Base-by-base conservation (phyloP, 345 rosid genomes). In the Isatis tinctoria region DNA sequence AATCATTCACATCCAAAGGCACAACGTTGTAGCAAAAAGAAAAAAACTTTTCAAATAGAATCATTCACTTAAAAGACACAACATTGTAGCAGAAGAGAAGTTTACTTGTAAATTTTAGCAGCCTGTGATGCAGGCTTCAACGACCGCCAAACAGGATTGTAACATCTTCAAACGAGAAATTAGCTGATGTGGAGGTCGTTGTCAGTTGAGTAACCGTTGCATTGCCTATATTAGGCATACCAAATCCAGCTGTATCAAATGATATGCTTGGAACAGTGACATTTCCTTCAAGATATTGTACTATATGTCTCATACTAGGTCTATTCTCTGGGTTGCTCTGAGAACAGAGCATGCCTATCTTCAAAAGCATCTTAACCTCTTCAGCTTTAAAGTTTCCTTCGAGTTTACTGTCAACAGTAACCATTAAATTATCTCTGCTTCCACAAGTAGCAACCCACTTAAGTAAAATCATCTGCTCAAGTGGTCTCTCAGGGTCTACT, bases 281-380 rank as follows among this genome's bases (percentile, higher is more conserved):
- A 40, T 51, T 72, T 4, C 70, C 75, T 54, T 80, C 83, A 3
- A 83, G 79, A 58, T 63, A 82, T n/a, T 83, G 82, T 33, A 80
- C 20, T 44, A 78, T 66, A 18, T 74, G 66, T 49, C 73, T 82
- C 74, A 74, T 82, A 26, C 68, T 80, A 1, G 69, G 65, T 52
- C 74, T 72, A 1, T 33, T 33, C 22, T 58, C 80, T 13, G 85
- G 81, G 39, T 12, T 65, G 9, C 30, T 44, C 40, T 80, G 78
- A n/a, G 84, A 73, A 72, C 85, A 85, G 4, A 83, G 72, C 69
- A 83, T 47, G 4, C 87, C 85, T 44, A 85, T 66, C 40, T 73
- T 83, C 77, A 85, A 48, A 69, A 85, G 70, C 4, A 53, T 4
- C 14, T 52, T 69, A 35, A 59, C 80, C 54, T 77, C 80, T 4